Evolutionary conservation across 495 filamentous ascomycete species (phyloP).

Genomic region (Aspergillus sclerotiicarbonarius): DNA sequence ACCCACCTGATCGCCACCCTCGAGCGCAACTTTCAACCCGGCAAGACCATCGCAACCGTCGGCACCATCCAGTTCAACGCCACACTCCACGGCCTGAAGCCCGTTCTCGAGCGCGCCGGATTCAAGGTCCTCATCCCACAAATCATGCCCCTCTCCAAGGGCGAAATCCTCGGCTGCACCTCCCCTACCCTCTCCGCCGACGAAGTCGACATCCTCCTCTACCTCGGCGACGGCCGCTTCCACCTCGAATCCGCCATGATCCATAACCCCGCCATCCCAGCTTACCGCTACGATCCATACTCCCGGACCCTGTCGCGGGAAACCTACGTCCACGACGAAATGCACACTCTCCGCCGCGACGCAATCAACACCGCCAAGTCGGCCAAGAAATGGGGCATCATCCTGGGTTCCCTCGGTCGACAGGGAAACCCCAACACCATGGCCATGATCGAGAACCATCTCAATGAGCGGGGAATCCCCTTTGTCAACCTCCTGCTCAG

Average conservation of each 20-base stretch:
- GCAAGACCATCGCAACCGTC: conserved; percentile 86
- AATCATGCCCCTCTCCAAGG: conserved; percentile 85
- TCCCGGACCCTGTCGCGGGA: conserved; percentile 87
- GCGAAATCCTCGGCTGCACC: conserved; percentile 95
- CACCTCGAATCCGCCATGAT: conserved; percentile 99
- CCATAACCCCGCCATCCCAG: conserved; percentile 84
- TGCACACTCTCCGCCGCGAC: conserved; percentile 73
- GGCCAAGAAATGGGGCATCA: conserved; percentile 89
- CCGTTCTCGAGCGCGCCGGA: conserved; percentile 73
- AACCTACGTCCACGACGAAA: conserved; percentile 83
- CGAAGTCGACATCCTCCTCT: conserved; percentile 75
- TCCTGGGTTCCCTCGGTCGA: conserved; percentile 85
- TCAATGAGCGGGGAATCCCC: conserved; percentile 65
- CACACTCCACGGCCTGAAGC: conserved; percentile 79
- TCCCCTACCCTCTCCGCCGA: conserved; percentile 66
- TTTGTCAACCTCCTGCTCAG: conserved; percentile 80
- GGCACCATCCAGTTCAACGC: conserved; percentile 99
- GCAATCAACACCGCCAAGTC: conserved; percentile 72
- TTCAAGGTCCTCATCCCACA: conserved; percentile 85
- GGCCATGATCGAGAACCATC: conserved; percentile 73
- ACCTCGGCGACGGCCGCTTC: conserved; percentile 94
- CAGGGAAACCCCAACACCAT: conserved; percentile 96
- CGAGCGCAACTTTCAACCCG: conserved; percentile 80
- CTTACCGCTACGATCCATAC: conserved; percentile 97
- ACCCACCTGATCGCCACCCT: conserved; percentile 80